Evolutionary conservation across 140 eudicot genomes (phyloP).

Genomic region (Cichorium intybus): DNA sequence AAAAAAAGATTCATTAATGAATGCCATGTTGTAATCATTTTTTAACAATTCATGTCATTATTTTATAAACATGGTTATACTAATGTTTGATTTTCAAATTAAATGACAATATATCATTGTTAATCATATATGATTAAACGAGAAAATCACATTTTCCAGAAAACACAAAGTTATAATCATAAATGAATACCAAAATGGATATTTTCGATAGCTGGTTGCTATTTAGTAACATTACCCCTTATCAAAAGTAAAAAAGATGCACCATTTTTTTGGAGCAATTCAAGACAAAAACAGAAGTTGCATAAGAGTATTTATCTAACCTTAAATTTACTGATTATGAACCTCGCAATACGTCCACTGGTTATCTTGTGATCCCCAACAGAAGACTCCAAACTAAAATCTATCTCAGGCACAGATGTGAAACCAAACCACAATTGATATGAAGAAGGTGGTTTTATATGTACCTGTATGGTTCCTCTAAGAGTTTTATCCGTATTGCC

Average conservation of each 20-base stretch:
- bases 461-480: constrained; percentile 69
- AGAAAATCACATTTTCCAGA: too few species aligned
- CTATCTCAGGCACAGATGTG: constrained; percentile 82
- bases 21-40: too few species aligned
- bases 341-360: constrained; percentile 70
- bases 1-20: too few species aligned
- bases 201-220: not conserved
- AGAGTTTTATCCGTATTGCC: constrained; percentile 66
- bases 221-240: not conserved
- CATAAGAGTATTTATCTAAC: constrained; percentile 29
- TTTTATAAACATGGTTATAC: too few species aligned
- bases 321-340: constrained; percentile 75
- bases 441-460: constrained; percentile 90
- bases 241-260: constrained; percentile 7
- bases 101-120: too few species aligned
- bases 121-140: too few species aligned
- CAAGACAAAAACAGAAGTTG: not conserved
- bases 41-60: too few species aligned
- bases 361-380: constrained; percentile 89
- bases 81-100: too few species aligned
- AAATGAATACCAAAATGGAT: too few species aligned
- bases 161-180: too few species aligned
- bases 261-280: not conserved
- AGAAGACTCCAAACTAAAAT: constrained; percentile 69
- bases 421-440: constrained; percentile 92